phyloP scores from a whole-genome alignment of 2,329 filamentous ascomycete genomes.

The Lachnellula occidentalis region DNA sequence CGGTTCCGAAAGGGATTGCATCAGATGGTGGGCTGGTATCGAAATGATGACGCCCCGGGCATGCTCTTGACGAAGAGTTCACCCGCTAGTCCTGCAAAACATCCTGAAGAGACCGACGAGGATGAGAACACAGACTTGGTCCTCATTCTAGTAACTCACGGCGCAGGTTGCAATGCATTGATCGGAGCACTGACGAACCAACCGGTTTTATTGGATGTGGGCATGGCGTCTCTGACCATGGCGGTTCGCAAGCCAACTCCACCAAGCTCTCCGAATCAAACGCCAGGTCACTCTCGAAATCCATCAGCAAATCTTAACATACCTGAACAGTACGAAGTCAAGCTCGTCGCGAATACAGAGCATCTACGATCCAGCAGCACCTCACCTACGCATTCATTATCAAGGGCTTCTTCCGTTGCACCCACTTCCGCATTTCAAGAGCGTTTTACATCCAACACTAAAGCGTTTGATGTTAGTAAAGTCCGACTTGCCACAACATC shows the following conservation, averaged over 20 bases:
- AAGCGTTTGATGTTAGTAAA: slow-evolving; percentile 29
- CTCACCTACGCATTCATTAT: slow-evolving; percentile 34
- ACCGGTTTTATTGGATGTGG: slow-evolving; percentile 84
- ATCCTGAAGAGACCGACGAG: slow-evolving; percentile 39
- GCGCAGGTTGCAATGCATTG: slow-evolving; percentile 91
- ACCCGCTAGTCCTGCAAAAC: slow-evolving; percentile 31
- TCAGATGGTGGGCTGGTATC: slow-evolving; percentile 79
- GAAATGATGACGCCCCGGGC: slow-evolving; percentile 46
- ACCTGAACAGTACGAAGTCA: slow-evolving; percentile 65
- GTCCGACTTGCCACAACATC: slow-evolving; percentile 14
- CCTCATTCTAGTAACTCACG: slow-evolving; percentile 85
- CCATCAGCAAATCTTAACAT: slow-evolving; percentile 38
- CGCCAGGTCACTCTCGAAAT: slow-evolving; percentile 32
- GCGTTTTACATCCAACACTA: slow-evolving; percentile 30
- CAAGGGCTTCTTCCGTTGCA: slow-evolving; percentile 30
- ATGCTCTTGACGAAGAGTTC: slow-evolving; percentile 45
- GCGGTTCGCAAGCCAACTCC: slow-evolving; percentile 54
- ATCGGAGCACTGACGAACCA: slow-evolving; percentile 89
- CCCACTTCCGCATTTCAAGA: slow-evolving; percentile 25
- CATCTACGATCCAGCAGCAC: slow-evolving; percentile 51
- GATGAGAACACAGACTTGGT: slow-evolving; percentile 69
- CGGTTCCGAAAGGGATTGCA: slow-evolving; percentile 77
- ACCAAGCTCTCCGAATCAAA: slow-evolving; percentile 15
- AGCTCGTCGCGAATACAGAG: slow-evolving; percentile 67
- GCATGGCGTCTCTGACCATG: slow-evolving; percentile 87